These are phyloP conservation scores for Podosphaera leucotricha DNA, from an alignment of 2,329 filamentous ascomycete genomes.

Conservation along the genomic window DNA sequence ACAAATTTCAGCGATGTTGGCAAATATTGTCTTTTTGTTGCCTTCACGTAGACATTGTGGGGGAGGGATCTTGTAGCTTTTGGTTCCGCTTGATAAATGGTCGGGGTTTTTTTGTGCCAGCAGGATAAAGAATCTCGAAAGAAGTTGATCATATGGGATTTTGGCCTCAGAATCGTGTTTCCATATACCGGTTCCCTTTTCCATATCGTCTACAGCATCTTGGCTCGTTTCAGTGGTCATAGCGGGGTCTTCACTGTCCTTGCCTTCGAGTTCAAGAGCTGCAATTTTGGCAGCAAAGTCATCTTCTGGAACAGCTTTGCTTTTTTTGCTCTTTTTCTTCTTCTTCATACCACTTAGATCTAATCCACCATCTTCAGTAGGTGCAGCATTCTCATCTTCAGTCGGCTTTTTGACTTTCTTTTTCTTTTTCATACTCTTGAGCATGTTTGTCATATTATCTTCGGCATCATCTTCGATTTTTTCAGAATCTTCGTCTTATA, in stretches of 20 bases:
- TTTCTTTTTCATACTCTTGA: constrained; percentile 52
- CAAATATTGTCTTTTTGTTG: constrained; percentile 99
- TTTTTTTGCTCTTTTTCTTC: constrained; percentile 17
- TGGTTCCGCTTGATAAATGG: constrained; percentile 65
- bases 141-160: constrained; percentile 67
- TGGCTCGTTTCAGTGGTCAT: constrained; percentile 3
- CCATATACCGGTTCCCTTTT: constrained; percentile 18
- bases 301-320: constrained; percentile 15
- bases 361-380: constrained; percentile 23
- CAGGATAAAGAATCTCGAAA: constrained; percentile 82
- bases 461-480: constrained; percentile 13
- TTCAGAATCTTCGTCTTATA: constrained; percentile 7
- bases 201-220: constrained; percentile 14
- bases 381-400: constrained; percentile 27
- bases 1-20: constrained; percentile 96
- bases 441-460: constrained; percentile 39
- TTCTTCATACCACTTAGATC: constrained; percentile 19
- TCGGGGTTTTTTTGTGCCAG: constrained; percentile 94
- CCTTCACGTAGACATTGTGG: constrained; percentile 98
- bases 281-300: constrained; percentile 16
- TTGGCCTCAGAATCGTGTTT: constrained; percentile 18
- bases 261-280: constrained; percentile 14
- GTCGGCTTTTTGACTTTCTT: constrained; percentile 87
- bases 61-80: constrained; percentile 97
- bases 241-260: constrained; percentile 9